Evolutionary conservation across 2,329 filamentous ascomycete species (phyloP).

Genomic region (Elsinoe perseae): DNA sequence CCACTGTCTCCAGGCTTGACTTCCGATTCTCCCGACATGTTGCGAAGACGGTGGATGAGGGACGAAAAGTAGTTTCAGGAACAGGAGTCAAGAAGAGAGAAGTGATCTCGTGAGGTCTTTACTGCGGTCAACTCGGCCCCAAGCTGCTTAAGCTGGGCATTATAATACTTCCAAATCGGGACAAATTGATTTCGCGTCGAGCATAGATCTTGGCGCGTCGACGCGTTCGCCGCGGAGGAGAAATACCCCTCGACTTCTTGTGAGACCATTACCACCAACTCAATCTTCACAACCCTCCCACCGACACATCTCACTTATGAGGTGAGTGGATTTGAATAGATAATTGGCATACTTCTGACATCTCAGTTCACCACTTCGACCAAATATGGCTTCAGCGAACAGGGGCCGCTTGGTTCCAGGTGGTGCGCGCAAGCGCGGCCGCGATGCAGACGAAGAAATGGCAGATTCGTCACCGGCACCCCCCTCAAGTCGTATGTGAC

Average conservation of each 20-base stretch:
- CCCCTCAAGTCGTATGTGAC: slow-evolving; percentile 54
- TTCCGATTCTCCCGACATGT: background rate
- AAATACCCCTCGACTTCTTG: slow-evolving; percentile 10
- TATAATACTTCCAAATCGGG: slow-evolving; percentile 15
- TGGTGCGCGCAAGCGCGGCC: slow-evolving; percentile 52
- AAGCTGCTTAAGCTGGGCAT: slow-evolving; percentile 13
- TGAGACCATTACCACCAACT: background rate
- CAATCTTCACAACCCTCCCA: background rate
- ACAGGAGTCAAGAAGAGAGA: background rate
- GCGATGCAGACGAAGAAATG: slow-evolving; percentile 56
- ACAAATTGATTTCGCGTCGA: slow-evolving; percentile 10
- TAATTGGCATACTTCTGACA: background rate
- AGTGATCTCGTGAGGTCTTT: slow-evolving; percentile 1
- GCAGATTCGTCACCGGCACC: slow-evolving; percentile 51
- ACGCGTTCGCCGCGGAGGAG: slow-evolving; percentile 7
- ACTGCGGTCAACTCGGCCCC: background rate
- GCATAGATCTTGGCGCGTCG: background rate
- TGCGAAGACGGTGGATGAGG: background rate
- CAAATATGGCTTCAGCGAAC: slow-evolving; percentile 76
- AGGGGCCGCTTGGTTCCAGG: slow-evolving; percentile 52
- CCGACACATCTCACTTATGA: background rate
- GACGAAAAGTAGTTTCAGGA: background rate
- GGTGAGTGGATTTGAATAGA: background rate
- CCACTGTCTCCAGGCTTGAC: slow-evolving; percentile 27
- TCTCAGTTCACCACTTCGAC: slow-evolving; percentile 71